Evolutionary conservation across 306 rosid species (phyloP).

Genomic region (Vigna unguiculata): DNA sequence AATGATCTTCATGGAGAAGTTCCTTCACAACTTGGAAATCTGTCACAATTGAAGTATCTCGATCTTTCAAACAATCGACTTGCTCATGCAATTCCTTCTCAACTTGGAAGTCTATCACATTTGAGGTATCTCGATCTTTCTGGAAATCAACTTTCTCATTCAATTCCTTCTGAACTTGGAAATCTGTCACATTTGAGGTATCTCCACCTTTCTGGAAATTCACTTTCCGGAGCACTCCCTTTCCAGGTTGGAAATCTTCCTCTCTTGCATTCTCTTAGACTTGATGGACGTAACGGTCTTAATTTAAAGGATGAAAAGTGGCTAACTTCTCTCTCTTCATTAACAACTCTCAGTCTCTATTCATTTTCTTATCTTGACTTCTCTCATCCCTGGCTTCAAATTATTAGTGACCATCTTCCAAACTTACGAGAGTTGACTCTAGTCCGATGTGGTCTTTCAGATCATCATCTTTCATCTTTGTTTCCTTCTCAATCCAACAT

Average conservation of each 20-base stretch:
- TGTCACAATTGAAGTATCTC: neutral
- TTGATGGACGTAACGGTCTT: neutral
- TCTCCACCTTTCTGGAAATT: neutral
- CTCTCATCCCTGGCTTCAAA: neutral
- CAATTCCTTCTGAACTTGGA: too few species aligned
- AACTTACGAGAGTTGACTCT: neutral
- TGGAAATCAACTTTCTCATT: too few species aligned
- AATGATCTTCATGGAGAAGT: neutral
- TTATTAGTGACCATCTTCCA: neutral
- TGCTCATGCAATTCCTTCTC: too few species aligned
- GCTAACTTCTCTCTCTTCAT: conserved; percentile 1
- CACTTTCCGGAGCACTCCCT: neutral
- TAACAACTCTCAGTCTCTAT: neutral
- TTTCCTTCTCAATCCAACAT: neutral
- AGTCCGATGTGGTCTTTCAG: neutral
- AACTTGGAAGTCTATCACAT: too few species aligned
- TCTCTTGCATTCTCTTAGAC: conserved; percentile 2
- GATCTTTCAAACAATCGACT: neutral
- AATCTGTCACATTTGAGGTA: too few species aligned
- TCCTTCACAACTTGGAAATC: conserved; percentile 8
- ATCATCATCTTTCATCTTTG: neutral
- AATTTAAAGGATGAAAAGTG: neutral
- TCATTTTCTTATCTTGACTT: neutral
- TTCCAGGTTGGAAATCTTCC: conserved; percentile 20
- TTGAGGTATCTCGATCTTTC: too few species aligned